Evolutionary conservation across 331 rosid species (phyloP).

Genomic region (Malus hybrid): DNA sequence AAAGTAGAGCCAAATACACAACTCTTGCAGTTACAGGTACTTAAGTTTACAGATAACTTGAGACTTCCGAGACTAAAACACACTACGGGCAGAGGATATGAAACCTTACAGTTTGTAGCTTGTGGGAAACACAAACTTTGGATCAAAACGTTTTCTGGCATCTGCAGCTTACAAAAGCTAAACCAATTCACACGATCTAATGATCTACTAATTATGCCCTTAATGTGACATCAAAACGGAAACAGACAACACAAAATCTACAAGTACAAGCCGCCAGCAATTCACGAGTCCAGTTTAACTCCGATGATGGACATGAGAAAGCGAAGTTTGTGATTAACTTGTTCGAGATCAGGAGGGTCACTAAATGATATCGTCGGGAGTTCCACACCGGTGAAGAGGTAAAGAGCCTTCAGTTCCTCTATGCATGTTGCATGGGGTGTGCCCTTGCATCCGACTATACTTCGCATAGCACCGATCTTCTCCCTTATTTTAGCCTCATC

Average conservation of each 20-base stretch:
- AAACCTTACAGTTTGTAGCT: neutral
- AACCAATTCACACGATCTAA: neutral
- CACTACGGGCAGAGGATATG: neutral
- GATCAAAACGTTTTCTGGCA: neutral
- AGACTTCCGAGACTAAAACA: neutral
- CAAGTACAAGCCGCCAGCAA: neutral
- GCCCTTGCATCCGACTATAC: slow-evolving; percentile 53
- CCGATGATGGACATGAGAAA: slow-evolving; percentile 79
- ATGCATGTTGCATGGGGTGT: slow-evolving; percentile 27
- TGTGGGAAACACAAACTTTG: neutral
- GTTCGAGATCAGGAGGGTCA: slow-evolving; percentile 24
- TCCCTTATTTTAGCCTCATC: slow-evolving; percentile 45
- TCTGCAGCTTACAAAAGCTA: neutral
- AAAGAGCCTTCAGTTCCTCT: slow-evolving; percentile 72
- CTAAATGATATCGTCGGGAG: slow-evolving; percentile 31
- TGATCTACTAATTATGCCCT: too few relatives aligned
- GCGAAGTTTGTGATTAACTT: slow-evolving; percentile 39
- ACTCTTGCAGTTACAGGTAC: neutral
- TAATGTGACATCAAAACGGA: neutral
- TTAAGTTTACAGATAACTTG: neutral
- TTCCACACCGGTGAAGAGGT: slow-evolving; percentile 62
- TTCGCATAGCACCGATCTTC: slow-evolving; percentile 32
- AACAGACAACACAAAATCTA: neutral
- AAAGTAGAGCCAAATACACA: neutral
- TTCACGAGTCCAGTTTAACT: slow-evolving; percentile 28